Evolutionary conservation across 305 asterid genomes (phyloP).

Genomic region (Fraxinus baroniana): DNA sequence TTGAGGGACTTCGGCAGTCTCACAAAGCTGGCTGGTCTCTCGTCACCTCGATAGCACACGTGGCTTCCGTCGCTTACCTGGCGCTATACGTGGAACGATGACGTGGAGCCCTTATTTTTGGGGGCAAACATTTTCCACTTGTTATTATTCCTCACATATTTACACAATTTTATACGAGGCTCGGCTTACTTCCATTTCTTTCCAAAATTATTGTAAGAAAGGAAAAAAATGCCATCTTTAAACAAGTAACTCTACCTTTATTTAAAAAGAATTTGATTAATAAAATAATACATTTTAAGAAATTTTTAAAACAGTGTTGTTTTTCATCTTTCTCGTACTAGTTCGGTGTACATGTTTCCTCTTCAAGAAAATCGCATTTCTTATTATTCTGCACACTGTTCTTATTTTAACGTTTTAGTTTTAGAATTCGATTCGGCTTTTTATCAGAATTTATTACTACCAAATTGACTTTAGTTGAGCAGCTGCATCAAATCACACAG

Average conservation of each 20-base stretch:
- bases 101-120: too few species aligned
- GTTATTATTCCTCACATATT: neutral
- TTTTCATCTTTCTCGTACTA: neutral
- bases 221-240: too few species aligned
- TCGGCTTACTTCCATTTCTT: too few species aligned
- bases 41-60: too few species aligned
- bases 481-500: neutral
- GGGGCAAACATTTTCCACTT: too few species aligned
- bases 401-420: neutral
- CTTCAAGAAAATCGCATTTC: neutral
- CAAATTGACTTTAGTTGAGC: neutral
- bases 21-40: too few species aligned
- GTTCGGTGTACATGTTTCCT: neutral
- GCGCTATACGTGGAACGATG: too few species aligned
- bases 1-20: too few species aligned
- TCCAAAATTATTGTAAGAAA: neutral
- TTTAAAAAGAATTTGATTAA: neutral
- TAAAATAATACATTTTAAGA: neutral
- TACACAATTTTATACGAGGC: neutral
- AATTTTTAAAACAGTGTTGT: neutral
- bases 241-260: neutral
- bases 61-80: too few species aligned
- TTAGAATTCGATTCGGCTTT: neutral
- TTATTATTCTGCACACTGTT: too few species aligned
- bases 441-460: neutral